Evolutionary conservation across 2,329 filamentous ascomycete genomes (phyloP), one percentile per base, ranked within the genome.

Genomic region (Lasiodiplodia theobromae): DNA sequence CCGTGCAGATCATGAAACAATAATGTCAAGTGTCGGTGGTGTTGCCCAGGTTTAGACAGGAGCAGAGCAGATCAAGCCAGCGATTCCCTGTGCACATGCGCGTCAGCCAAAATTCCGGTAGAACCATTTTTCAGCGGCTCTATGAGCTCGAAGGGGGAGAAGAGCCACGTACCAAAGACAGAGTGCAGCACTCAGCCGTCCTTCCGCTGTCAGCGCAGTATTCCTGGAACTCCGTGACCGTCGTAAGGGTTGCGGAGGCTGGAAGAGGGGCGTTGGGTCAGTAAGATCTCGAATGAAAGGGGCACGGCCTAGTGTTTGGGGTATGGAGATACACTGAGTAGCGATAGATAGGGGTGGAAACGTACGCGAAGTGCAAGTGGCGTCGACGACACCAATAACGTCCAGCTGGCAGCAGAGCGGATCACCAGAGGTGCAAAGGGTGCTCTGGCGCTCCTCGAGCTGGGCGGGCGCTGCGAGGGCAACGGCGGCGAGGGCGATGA

Each of bases 401-500:
- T 67, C 65, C 6, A 67, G 65, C 65, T 67, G 65, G 44, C 65
- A 67, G 28, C 65, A 67, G 11, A 67, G 65, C 12, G 65, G 12
- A 8, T n/a, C 40, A n/a, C 65, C 65, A 14, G 65, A 60, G 5
- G 65, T 38, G 53, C 65, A 67, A 31, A 67, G 65, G 11, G 31
- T 14, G 11, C 10, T 37, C 38, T 60, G 44, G 21, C 65, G 65
- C 40, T 49, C 44, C 53, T 67, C 65, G 12, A 67, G 44, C 23
- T 28, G 40, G 10, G 40, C 25, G 6, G n/a, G 44, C 71, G 91
- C 92, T 0, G 93, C 92, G 1, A 89, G 93, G 0, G 94, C 97
- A 25, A 97, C 93, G 25, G 94, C 94, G 89, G 97, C 93, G 83
- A 97, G 96, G 66, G 96, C 86, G 71, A 97, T 89, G 12, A 97